Evolutionary conservation across 495 filamentous ascomycete species (phyloP).

Genomic region (Xylaria palmicola): DNA sequence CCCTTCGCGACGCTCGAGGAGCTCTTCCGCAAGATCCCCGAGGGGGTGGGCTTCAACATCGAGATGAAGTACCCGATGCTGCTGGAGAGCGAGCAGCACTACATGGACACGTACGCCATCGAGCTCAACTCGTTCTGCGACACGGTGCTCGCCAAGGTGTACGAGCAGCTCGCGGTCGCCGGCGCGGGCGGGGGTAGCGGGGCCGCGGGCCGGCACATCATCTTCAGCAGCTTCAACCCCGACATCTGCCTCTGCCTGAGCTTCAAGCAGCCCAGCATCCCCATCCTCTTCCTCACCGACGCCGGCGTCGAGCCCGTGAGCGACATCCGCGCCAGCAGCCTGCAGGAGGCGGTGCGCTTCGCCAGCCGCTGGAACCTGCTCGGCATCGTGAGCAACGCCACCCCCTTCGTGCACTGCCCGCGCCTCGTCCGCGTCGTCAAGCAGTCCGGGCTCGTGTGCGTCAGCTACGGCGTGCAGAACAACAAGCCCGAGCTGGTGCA

Average conservation of each 20-base stretch:
- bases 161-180: too few species aligned
- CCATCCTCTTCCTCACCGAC: conserved; percentile 91
- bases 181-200: too few species aligned
- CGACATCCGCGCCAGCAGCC: conserved; percentile 85
- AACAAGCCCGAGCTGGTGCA: conserved; percentile 83
- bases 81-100: conserved; percentile 86
- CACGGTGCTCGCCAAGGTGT: conserved; percentile 84
- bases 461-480: conserved; percentile 89
- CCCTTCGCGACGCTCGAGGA: conserved; percentile 95
- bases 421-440: conserved; percentile 95
- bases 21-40: conserved; percentile 80
- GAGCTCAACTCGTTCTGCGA: conserved; percentile 98
- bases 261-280: conserved; percentile 94
- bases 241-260: conserved; percentile 91
- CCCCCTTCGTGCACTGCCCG: conserved; percentile 83
- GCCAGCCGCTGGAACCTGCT: conserved; percentile 92
- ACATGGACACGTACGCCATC: conserved; percentile 96
- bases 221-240: conserved; percentile 96
- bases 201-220: conserved; percentile 73
- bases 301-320: conserved; percentile 73
- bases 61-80: conserved; percentile 99
- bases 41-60: conserved; percentile 90
- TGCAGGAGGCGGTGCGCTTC: conserved; percentile 95
- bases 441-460: conserved; percentile 88
- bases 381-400: conserved; percentile 81